Evolutionary conservation across 2,329 filamentous ascomycete species (phyloP).

Genomic region (Colletotrichum siamense): DNA sequence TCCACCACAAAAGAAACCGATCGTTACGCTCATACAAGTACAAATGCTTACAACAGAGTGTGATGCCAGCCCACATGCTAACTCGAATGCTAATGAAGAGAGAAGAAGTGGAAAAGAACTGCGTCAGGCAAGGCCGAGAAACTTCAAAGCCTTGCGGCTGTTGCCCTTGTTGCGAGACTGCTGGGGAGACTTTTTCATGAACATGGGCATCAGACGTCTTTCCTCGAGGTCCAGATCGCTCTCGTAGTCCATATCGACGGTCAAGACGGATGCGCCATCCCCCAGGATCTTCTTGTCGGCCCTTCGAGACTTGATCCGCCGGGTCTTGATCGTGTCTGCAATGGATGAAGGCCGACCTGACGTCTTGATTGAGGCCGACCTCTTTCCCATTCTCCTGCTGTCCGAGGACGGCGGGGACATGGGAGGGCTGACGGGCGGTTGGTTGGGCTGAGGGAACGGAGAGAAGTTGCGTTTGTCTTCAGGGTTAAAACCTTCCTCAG

Average conservation of each 20-base stretch:
- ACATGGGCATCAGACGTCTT: constrained; percentile 58
- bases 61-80: background rate
- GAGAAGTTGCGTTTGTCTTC: constrained; percentile 30
- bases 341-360: constrained; percentile 35
- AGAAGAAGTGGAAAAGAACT: background rate
- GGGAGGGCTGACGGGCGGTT: constrained; percentile 2
- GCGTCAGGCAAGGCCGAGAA: constrained; percentile 51
- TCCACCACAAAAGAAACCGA: background rate
- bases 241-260: constrained; percentile 41
- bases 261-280: constrained; percentile 36
- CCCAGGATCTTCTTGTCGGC: constrained; percentile 9
- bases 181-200: constrained; percentile 36
- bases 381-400: background rate
- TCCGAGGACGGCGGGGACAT: constrained; percentile 13
- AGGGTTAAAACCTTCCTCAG: constrained; percentile 35
- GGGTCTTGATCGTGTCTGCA: constrained; percentile 38
- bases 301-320: constrained; percentile 31
- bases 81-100: background rate
- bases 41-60: background rate
- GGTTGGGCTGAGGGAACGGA: constrained; percentile 29
- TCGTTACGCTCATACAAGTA: background rate
- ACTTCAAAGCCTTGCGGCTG: constrained; percentile 59
- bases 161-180: constrained; percentile 44
- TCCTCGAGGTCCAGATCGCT: constrained; percentile 53
- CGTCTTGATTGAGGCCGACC: background rate